Evolutionary conservation across 2,329 filamentous ascomycete species (phyloP), one percentile per base, ranked within the genome.

Genomic region (Aspergillus awamori): DNA sequence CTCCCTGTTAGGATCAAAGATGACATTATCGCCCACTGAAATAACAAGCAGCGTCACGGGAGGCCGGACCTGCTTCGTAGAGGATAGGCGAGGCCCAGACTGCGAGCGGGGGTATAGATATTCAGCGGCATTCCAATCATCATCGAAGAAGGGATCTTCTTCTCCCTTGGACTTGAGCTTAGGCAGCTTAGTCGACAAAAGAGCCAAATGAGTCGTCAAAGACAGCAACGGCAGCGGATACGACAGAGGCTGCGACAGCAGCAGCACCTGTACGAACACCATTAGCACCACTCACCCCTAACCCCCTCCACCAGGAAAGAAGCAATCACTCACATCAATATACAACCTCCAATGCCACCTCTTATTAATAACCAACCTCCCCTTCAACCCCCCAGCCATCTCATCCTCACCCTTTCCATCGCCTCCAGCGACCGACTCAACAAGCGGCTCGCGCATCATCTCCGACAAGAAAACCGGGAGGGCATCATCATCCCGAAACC

Each of bases 261-360:
- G 87, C 52, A 98, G 85, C 68, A 97, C 90, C 93, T 97, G 65
- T 43, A 47, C 26, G 5, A 58, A 11, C 17, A 59, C 24, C 41
- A 58, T 56, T 55, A 59, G 69, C 28, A 58, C 24, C 13, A 20
- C 8, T 57, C 68, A 33, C 43, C 8, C 13, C 28, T 10, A 30
- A 3, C 8, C 28, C 8, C 10, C 8, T 4, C 1, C 10, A 8
- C 8, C 7, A 10, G 4, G 4, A 30, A 11, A 30, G 10, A 20
- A 20, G 2, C 20, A 54, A 36, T 15, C 60, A 43, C 91, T 72
- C 77, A 97, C 93, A 79, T 99, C 95, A 65, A 99, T 85, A 78
- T 94, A 98, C 60, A 99, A 77, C 79, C 93, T 92, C 95, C 95
- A 99, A 82, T 98, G 94, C 83, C 94, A 99, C 48, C 93, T 86